A percentile compares a stretch with the other conserved stretches of the same genome.
phyloP scores from a whole-genome alignment of 2,329 filamentous ascomycete species.

The Fonsecaea monophora region DNA sequence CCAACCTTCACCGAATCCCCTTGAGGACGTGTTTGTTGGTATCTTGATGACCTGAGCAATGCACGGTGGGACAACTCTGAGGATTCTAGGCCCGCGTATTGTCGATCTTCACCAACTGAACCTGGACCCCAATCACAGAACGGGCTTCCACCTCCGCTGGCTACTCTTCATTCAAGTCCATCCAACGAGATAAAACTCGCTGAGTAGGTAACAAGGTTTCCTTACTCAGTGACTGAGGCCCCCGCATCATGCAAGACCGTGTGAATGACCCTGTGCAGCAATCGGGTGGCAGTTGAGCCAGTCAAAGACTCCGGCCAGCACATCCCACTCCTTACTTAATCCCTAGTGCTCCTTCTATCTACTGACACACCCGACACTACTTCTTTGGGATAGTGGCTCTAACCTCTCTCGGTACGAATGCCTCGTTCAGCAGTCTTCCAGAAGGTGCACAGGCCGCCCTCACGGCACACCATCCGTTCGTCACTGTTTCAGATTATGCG shows the following conservation, averaged over 20 bases:
- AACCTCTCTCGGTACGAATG: neutral
- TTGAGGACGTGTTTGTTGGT: neutral
- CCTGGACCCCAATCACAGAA: too few relatives aligned
- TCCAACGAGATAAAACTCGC: neutral
- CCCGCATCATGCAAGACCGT: neutral
- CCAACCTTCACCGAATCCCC: neutral
- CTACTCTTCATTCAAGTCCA: neutral
- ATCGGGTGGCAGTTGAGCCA: neutral
- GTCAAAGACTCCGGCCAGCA: neutral
- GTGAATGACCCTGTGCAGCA: neutral
- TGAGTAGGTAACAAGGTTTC: neutral
- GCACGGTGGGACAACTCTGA: neutral
- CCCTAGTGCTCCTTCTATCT: neutral
- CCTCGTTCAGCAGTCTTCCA: conserved; percentile 11
- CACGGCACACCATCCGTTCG: neutral
- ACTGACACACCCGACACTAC: neutral
- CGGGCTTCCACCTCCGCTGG: too few relatives aligned
- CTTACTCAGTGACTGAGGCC: neutral
- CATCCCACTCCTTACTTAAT: conserved; percentile 14
- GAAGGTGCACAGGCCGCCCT: neutral
- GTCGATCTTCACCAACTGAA: neutral
- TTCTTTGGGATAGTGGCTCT: neutral
- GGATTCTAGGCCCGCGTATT: neutral
- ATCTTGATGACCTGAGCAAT: neutral
- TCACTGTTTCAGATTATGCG: neutral